Percentiles rank a stretch among this genome's conserved stretches.
Conservation (phyloP, 371 early-diverging fungal genomes). For the Paraphysoderma sedebokerense region DNA sequence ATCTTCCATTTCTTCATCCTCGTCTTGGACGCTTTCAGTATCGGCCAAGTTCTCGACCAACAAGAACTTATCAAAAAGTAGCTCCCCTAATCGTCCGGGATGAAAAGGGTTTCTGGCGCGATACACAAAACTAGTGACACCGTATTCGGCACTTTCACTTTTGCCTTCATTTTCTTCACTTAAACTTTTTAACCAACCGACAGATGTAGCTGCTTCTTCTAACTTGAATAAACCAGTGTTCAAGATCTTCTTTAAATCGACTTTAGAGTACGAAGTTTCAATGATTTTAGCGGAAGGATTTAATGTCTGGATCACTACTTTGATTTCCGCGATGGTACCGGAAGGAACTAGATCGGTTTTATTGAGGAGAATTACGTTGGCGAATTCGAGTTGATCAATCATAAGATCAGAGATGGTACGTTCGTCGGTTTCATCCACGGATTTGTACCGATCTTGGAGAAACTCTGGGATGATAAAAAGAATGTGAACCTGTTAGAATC, state of each 20-base stretch:
- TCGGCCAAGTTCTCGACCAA: not conserved
- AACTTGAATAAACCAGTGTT: not conserved
- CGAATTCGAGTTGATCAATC: conserved; percentile 7
- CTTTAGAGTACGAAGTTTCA: not conserved
- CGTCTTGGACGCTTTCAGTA: too few species aligned
- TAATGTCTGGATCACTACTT: conserved; percentile 4
- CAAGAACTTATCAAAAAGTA: not conserved
- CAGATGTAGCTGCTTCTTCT: not conserved
- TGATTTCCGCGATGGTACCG: not conserved
- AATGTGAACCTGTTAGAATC: too few species aligned
- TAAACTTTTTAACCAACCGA: not conserved
- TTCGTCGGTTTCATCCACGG: conserved; percentile 7
- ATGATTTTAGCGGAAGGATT: conserved; percentile 5
- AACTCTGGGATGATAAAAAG: too few species aligned
- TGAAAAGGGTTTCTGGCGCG: not conserved
- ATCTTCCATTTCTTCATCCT: conserved; percentile 12
- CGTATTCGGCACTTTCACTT: not conserved
- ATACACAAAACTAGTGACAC: not conserved
- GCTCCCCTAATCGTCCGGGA: not conserved
- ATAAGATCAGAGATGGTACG: conserved; percentile 7
- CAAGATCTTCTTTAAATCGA: not conserved
- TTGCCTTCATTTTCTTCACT: not conserved
- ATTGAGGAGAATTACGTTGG: conserved; percentile 10
- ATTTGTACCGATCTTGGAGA: conserved; percentile 3
- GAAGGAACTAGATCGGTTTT: conserved; percentile 1